Evolutionary conservation across 2,329 filamentous ascomycete genomes (phyloP).

Genomic region (Sclerotinia spermophila): DNA sequence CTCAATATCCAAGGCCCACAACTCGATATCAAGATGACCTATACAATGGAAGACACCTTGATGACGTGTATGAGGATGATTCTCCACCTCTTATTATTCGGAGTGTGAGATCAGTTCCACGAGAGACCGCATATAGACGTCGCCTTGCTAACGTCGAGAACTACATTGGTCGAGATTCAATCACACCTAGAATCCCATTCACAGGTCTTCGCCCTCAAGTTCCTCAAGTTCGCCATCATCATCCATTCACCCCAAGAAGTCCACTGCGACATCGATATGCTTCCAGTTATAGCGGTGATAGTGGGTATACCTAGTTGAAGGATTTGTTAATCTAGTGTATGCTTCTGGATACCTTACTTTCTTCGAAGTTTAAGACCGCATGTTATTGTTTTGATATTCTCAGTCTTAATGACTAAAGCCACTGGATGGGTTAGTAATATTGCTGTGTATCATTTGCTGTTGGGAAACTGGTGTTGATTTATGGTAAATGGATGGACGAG

Average conservation of each 20-base stretch:
- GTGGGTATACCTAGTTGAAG: background rate
- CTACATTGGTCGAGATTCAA: constrained; percentile 1
- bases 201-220: constrained; percentile 18
- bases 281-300: constrained; percentile 10
- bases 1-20: constrained; percentile 5
- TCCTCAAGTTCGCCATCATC: background rate
- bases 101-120: background rate
- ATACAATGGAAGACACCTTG: constrained; percentile 1
- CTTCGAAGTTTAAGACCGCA: background rate
- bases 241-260: constrained; percentile 12
- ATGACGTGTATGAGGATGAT: constrained; percentile 10
- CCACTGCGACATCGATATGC: constrained; percentile 14
- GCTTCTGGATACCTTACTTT: background rate
- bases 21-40: constrained; percentile 15
- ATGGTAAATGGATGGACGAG: background rate
- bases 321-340: background rate
- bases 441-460: background rate
- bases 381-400: background rate
- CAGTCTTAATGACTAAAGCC: background rate
- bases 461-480: background rate
- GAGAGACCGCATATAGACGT: constrained; percentile 15
- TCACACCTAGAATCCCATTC: constrained; percentile 1
- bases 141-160: constrained; percentile 1
- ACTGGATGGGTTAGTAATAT: background rate
- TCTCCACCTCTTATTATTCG: background rate